Conservation (phyloP, 2,329 filamentous ascomycete species). For the Penicillium brasilianum region DNA sequence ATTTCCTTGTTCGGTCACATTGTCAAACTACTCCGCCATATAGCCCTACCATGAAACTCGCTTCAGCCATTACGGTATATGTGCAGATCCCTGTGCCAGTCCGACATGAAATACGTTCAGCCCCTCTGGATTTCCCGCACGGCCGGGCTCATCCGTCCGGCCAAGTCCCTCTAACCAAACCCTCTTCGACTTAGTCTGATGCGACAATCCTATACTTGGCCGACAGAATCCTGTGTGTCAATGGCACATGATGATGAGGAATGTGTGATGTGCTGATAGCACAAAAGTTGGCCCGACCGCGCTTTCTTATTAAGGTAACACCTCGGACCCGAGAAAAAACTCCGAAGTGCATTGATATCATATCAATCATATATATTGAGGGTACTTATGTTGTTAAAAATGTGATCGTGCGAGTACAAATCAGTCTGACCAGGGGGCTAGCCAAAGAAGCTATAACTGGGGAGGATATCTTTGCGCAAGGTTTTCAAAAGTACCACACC, state of each 20-base stretch:
- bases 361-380: background rate
- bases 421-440: background rate
- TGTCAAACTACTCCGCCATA: no score
- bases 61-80: background rate
- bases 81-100: slow-evolving; percentile 2
- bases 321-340: background rate
- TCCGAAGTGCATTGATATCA: background rate
- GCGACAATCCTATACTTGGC: background rate
- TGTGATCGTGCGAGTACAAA: background rate
- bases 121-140: background rate
- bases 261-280: background rate
- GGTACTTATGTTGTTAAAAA: no score
- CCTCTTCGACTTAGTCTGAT: background rate
- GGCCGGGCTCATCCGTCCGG: background rate
- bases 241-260: background rate
- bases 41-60: no score
- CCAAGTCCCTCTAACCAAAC: background rate
- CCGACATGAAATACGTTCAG: background rate
- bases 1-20: no score
- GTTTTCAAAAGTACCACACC: background rate
- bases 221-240: background rate
- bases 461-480: background rate
- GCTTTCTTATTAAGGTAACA: background rate
- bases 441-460: background rate
- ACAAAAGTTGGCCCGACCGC: background rate